A percentile compares a stretch with the other conserved stretches of the same genome.
Conservation (phyloP, 176 grass and related monocot species). For the Luzula sylvatica region DNA sequence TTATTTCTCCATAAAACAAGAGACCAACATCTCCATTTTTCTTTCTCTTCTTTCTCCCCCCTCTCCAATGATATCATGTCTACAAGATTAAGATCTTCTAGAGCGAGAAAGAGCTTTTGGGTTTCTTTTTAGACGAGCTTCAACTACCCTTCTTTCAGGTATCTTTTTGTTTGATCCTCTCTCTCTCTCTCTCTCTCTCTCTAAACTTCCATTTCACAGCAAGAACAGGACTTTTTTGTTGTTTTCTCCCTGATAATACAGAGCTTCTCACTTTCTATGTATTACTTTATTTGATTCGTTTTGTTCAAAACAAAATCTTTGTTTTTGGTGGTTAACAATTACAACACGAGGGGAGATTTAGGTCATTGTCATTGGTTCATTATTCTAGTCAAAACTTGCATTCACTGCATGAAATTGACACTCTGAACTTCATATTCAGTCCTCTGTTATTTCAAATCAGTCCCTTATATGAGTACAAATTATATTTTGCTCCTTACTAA, state of each 20-base stretch:
- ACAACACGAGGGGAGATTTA: too few species aligned
- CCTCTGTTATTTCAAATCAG: too few species aligned
- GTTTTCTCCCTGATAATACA: not conserved
- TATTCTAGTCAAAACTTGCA: conserved; percentile 18
- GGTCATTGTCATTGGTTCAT: too few species aligned
- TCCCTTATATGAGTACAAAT: too few species aligned
- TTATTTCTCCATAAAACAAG: conserved; percentile 10
- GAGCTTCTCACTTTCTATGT: conserved; percentile 6
- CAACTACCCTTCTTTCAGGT: not conserved
- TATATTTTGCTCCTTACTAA: too few species aligned
- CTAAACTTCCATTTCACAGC: not conserved
- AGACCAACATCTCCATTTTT: conserved; percentile 5
- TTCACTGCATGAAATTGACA: conserved; percentile 16
- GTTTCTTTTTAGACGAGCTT: not conserved
- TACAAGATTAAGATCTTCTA: not conserved
- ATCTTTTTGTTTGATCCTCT: conserved; percentile 5
- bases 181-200: not conserved
- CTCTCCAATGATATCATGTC: conserved; percentile 2
- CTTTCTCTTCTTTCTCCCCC: conserved; percentile 1
- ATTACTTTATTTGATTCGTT: too few species aligned
- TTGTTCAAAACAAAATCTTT: too few species aligned
- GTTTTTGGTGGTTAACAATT: too few species aligned
- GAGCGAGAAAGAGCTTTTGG: not conserved
- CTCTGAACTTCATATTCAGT: too few species aligned
- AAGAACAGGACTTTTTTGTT: not conserved